phyloP scores from a whole-genome alignment of 1,284 basidiomycete species.

The Peniophora sp. region DNA sequence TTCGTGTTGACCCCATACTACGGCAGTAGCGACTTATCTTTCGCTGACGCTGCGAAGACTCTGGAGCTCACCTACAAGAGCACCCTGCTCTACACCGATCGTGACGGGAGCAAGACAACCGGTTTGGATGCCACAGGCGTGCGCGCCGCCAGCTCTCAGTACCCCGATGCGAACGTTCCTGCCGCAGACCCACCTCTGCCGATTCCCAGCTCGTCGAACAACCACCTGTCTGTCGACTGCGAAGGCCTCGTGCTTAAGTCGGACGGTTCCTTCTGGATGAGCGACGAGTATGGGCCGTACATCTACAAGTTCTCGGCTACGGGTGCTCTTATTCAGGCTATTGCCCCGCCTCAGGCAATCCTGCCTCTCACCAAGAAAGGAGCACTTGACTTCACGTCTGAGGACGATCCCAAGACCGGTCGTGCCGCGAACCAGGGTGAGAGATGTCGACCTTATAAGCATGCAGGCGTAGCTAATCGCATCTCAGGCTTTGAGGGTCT shows the following conservation, averaged over 20 bases:
- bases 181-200: slow-evolving; percentile 32
- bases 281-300: slow-evolving; percentile 68
- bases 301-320: slow-evolving; percentile 46
- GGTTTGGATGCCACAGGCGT: slow-evolving; percentile 52
- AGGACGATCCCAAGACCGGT: slow-evolving; percentile 41
- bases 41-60: slow-evolving; percentile 44
- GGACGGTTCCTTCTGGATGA: slow-evolving; percentile 59
- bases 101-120: slow-evolving; percentile 40
- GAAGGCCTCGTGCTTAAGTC: slow-evolving; percentile 53
- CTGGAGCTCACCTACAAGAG: slow-evolving; percentile 43
- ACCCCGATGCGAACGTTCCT: slow-evolving; percentile 11
- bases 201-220: slow-evolving; percentile 34
- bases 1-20: slow-evolving; percentile 56
- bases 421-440: slow-evolving; percentile 39
- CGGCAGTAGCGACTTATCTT: slow-evolving; percentile 35
- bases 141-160: slow-evolving; percentile 29
- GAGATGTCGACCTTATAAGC: background rate
- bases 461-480: background rate
- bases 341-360: slow-evolving; percentile 54
- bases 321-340: slow-evolving; percentile 46
- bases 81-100: slow-evolving; percentile 52
- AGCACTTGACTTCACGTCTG: slow-evolving; percentile 48
- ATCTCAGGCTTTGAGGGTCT: slow-evolving; percentile 54
- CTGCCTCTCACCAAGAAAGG: slow-evolving; percentile 35
- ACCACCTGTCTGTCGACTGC: slow-evolving; percentile 47